Evolutionary conservation across 225 moss, liverwort and hornwort species (phyloP).

Genomic region (Thuidium tamariscinum): DNA sequence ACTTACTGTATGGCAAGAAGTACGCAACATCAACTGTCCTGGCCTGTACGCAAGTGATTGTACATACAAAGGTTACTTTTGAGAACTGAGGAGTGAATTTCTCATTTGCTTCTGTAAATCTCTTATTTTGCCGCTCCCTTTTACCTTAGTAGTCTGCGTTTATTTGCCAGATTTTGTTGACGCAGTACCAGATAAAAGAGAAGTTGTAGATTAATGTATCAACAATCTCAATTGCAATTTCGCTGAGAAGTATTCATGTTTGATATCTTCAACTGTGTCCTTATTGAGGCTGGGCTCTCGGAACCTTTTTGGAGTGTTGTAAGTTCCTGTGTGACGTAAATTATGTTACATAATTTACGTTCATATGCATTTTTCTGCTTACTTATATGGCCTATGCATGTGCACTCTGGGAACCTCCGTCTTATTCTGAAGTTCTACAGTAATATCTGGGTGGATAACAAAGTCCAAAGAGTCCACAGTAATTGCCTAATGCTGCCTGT

Average conservation of each 20-base stretch:
- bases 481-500: too few relatives aligned
- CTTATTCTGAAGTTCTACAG: not conserved
- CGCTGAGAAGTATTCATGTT: constrained; percentile 22
- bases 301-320: not conserved
- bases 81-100: constrained; percentile 34
- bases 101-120: constrained; percentile 46
- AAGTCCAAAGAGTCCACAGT: not conserved
- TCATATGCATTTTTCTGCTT: not conserved
- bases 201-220: constrained; percentile 50
- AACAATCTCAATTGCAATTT: constrained; percentile 36
- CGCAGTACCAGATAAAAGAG: constrained; percentile 35
- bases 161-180: constrained; percentile 30
- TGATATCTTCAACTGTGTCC: not conserved
- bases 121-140: constrained; percentile 27
- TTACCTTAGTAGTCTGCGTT: constrained; percentile 36
- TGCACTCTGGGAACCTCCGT: not conserved
- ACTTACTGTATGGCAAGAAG: constrained; percentile 15
- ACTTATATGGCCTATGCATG: not conserved
- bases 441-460: not conserved
- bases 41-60: constrained; percentile 29
- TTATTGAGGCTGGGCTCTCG: not conserved
- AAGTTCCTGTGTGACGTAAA: not conserved
- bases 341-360: too few relatives aligned
- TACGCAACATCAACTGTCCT: not conserved
- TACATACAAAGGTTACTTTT: constrained; percentile 52